Evolutionary conservation across 306 rosid genomes (phyloP).

Genomic region (Fragaria nilgerrensis): DNA sequence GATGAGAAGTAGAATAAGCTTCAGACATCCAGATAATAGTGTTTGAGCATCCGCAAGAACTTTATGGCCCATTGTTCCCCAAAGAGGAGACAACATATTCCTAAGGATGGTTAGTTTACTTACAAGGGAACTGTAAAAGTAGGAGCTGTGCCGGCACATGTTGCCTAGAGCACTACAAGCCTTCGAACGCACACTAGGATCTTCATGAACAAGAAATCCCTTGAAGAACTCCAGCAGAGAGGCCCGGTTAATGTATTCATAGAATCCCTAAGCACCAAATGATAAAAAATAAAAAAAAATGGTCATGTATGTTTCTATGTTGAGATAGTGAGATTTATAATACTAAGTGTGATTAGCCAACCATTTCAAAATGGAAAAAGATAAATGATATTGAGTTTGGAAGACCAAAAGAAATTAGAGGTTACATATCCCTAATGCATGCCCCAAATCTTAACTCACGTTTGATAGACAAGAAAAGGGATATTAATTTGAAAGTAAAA

Average conservation of each 20-base stretch:
- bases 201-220: conserved; percentile 74
- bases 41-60: background rate
- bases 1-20: background rate
- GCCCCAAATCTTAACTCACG: background rate
- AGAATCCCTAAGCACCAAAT: conserved; percentile 62
- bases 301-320: background rate
- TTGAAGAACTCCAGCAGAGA: conserved; percentile 78
- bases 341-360: no score
- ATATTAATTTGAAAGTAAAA: background rate
- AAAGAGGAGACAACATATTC: background rate
- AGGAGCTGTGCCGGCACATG: conserved; percentile 94
- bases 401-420: background rate
- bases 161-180: conserved; percentile 97
- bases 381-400: no score
- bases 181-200: conserved; percentile 89
- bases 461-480: background rate
- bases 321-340: background rate
- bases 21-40: background rate
- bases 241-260: conserved; percentile 72
- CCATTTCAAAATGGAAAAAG: no score
- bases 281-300: background rate
- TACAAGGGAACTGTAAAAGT: conserved; percentile 71
- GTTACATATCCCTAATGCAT: background rate
- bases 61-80: conserved; percentile 14
- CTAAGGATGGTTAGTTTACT: conserved; percentile 9